Conservation (phyloP, 306 rosid species). For the Cucurbita pepo region DNA sequence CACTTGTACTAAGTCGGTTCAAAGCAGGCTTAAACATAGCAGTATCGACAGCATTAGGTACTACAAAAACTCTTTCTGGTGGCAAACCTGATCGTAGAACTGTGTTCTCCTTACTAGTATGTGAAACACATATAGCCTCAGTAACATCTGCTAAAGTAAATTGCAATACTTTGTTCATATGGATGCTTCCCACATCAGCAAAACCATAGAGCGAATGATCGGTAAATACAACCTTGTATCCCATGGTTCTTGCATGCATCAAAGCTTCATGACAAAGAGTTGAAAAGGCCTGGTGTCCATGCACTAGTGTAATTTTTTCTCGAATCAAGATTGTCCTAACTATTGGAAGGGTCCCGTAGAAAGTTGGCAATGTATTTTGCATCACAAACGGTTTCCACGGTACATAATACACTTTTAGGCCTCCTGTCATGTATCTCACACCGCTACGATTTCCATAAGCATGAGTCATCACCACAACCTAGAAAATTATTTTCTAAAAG, state of each 20-base stretch:
- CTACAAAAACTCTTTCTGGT: slow-evolving; percentile 71
- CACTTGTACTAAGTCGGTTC: slow-evolving; percentile 28
- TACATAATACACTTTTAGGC: slow-evolving; percentile 74
- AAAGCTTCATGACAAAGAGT: slow-evolving; percentile 86
- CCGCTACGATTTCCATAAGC: slow-evolving; percentile 85
- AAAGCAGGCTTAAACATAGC: slow-evolving; percentile 87
- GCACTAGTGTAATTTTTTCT: slow-evolving; percentile 63
- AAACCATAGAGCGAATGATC: slow-evolving; percentile 92
- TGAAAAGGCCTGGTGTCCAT: slow-evolving; percentile 93
- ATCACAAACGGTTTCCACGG: slow-evolving; percentile 79
- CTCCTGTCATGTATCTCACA: slow-evolving; percentile 78
- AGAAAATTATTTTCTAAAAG: slow-evolving; percentile 3
- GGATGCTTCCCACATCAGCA: slow-evolving; percentile 82
- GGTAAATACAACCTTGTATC: slow-evolving; percentile 74
- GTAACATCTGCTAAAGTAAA: slow-evolving; percentile 83
- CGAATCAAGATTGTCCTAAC: slow-evolving; percentile 71
- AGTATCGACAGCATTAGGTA: slow-evolving; percentile 92
- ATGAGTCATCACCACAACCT: slow-evolving; percentile 94
- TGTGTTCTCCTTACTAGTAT: slow-evolving; percentile 92
- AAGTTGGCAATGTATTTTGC: slow-evolving; percentile 79
- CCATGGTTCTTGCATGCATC: slow-evolving; percentile 86
- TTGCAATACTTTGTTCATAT: slow-evolving; percentile 94
- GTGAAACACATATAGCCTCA: slow-evolving; percentile 93
- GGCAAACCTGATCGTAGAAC: slow-evolving; percentile 81
- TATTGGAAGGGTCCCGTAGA: slow-evolving; percentile 66